A percentile compares a stretch with the other conserved stretches of the same genome.
Conservation (phyloP, 208 protist species). For the Tetramitus jugosus region DNA sequence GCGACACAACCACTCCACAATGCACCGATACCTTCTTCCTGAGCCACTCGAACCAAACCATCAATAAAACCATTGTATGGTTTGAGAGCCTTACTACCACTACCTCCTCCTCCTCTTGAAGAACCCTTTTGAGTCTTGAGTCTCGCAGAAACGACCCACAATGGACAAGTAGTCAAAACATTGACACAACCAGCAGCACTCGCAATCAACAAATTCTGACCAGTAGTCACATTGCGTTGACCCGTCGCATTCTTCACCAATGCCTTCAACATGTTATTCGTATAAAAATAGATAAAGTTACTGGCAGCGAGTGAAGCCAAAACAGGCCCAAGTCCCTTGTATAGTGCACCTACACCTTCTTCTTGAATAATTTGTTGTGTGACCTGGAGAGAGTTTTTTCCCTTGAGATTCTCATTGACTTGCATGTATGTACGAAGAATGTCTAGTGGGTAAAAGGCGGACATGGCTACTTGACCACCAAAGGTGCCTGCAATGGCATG, state of each 20-base stretch:
- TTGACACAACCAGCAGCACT: not conserved
- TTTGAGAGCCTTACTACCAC: too few species aligned
- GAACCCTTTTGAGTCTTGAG: not conserved
- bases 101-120: too few species aligned
- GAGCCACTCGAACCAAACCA: not conserved
- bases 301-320: not conserved
- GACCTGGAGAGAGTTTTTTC: not conserved
- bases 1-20: not conserved
- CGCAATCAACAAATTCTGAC: not conserved
- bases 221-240: not conserved
- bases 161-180: conserved; percentile 13
- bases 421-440: conserved; percentile 12
- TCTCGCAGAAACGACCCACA: conserved; percentile 9
- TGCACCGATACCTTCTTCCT: not conserved
- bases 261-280: not conserved
- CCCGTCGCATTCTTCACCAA: not conserved
- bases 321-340: not conserved
- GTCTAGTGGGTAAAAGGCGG: conserved; percentile 9
- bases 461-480: not conserved
- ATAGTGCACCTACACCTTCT: not conserved
- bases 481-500: conserved; percentile 10
- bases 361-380: not conserved
- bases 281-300: conserved; percentile 24
- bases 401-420: not conserved
- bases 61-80: not conserved